Conservation (phyloP, 164 flowering plant species). For the Houttuynia cordata region DNA sequence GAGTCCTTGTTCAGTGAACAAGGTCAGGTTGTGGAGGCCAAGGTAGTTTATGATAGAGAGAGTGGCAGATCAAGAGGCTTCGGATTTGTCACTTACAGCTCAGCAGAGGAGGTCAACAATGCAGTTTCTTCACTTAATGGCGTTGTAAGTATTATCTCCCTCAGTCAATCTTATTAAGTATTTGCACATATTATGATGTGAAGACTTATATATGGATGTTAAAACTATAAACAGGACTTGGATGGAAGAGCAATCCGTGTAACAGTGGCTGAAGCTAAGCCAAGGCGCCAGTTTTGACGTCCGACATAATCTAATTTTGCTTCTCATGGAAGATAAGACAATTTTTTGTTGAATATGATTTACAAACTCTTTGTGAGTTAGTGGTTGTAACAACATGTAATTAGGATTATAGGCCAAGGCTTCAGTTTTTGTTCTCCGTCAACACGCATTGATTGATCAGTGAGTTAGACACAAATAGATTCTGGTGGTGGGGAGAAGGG, state of each 20-base stretch:
- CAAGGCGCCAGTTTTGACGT: slow-evolving; percentile 58
- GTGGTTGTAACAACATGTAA: no score
- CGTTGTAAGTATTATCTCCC: slow-evolving; percentile 38
- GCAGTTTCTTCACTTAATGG: slow-evolving; percentile 75
- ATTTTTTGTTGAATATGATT: no score
- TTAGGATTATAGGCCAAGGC: no score
- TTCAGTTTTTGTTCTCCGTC: no score
- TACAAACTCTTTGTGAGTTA: no score
- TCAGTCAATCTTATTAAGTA: not conserved
- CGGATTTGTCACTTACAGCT: slow-evolving; percentile 76
- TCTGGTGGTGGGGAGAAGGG: no score
- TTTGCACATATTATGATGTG: not conserved
- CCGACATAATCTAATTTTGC: not conserved
- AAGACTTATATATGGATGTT: not conserved
- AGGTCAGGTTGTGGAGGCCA: slow-evolving; percentile 78
- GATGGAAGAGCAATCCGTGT: slow-evolving; percentile 76
- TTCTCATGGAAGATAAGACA: not conserved
- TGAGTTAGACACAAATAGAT: no score
- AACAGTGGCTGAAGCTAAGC: slow-evolving; percentile 61
- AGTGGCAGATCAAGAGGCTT: slow-evolving; percentile 93
- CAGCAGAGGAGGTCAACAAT: slow-evolving; percentile 57
- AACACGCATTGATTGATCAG: no score
- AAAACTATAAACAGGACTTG: slow-evolving; percentile 38
- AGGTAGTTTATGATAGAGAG: slow-evolving; percentile 75
- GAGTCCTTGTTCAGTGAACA: slow-evolving; percentile 70